Percentiles rank a stretch among this genome's conserved stretches.
These are phyloP conservation scores for Xylaria digitata DNA, from an alignment of 2,329 filamentous ascomycete species.

Conservation along the genomic window DNA sequence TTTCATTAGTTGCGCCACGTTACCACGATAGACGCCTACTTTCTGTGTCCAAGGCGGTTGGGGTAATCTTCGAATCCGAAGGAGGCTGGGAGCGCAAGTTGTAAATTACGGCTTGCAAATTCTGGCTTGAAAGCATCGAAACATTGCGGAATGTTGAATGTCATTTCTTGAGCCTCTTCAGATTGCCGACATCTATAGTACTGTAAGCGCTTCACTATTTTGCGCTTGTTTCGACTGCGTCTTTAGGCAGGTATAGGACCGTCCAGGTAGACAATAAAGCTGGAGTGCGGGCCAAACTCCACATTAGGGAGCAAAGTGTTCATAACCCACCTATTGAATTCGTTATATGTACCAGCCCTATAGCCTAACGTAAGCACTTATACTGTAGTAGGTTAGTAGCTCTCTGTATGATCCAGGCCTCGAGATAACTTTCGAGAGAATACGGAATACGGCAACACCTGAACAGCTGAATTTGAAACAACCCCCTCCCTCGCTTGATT, in stretches of 20 bases:
- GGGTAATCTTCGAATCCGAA: slow-evolving; percentile 53
- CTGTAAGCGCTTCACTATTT: no score
- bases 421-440: slow-evolving; percentile 1
- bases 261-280: no score
- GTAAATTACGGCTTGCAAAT: background rate
- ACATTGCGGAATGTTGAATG: background rate
- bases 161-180: background rate
- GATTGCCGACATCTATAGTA: no score
- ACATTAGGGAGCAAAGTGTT: no score
- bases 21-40: slow-evolving; percentile 59
- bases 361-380: background rate
- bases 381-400: background rate
- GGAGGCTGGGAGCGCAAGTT: slow-evolving; percentile 49
- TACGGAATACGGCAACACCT: slow-evolving; percentile 1
- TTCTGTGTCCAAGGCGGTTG: slow-evolving; percentile 54
- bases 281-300: no score
- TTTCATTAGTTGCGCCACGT: slow-evolving; percentile 62
- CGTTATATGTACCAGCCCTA: no score
- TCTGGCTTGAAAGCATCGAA: background rate
- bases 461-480: background rate
- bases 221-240: no score
- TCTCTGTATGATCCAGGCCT: background rate
- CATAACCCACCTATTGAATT: no score
- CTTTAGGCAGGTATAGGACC: no score
- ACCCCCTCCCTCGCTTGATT: background rate